Percentiles rank a stretch among this genome's conserved stretches.
These are phyloP conservation scores for Acacia crassicarpa DNA, from an alignment of 306 rosid genomes.

Conservation along the genomic window DNA sequence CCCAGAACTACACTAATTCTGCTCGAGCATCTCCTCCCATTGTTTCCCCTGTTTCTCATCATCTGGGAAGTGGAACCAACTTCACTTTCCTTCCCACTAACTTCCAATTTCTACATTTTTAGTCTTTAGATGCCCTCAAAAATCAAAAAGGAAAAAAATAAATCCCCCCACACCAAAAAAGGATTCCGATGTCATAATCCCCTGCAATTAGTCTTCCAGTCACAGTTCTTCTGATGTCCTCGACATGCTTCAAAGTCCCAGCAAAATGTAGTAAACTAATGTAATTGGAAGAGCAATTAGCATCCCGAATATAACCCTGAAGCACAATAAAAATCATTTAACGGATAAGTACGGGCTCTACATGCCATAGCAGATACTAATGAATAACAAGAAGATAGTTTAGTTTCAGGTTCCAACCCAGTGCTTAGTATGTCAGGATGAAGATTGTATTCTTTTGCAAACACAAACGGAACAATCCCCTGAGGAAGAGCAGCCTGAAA, in stretches of 20 bases:
- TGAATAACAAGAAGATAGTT: neutral
- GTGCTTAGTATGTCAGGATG: constrained; percentile 87
- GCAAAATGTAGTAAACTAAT: constrained; percentile 71
- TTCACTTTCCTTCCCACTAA: constrained; percentile 2
- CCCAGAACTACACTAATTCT: neutral
- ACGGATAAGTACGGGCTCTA: neutral
- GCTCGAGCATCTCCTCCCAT: constrained; percentile 5
- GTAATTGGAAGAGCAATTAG: constrained; percentile 82
- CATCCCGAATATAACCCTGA: constrained; percentile 89
- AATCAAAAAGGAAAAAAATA: neutral
- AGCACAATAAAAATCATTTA: neutral
- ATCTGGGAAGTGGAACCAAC: neutral
- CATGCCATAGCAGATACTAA: neutral
- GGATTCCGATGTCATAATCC: neutral
- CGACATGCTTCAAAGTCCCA: constrained; percentile 61
- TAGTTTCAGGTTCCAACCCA: constrained; percentile 46
- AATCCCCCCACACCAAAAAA: neutral
- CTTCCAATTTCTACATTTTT: constrained; percentile 48
- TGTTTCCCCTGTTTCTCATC: neutral
- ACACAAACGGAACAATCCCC: constrained; percentile 94
- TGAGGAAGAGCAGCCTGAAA: constrained; percentile 94
- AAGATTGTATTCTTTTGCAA: constrained; percentile 81
- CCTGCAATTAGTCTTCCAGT: constrained; percentile 29
- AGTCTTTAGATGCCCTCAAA: constrained; percentile 46
- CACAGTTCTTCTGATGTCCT: constrained; percentile 4